Conservation (phyloP, 2,329 filamentous ascomycete genomes). For the Colletotrichum theobromicola region DNA sequence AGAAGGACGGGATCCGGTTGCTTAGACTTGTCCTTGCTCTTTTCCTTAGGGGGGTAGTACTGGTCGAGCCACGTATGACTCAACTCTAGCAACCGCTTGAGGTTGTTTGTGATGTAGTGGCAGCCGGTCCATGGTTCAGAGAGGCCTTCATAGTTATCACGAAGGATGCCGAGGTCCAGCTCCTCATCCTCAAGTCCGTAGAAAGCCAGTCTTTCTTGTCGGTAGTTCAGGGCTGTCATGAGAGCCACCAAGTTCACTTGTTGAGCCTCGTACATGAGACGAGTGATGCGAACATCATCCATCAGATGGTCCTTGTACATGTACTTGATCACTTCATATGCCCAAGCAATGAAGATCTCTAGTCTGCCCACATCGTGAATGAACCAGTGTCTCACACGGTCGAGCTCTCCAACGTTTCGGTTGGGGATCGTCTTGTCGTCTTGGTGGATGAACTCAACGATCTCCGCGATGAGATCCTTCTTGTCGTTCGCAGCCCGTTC, state of each 20-base stretch:
- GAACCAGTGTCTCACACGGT: conserved; percentile 87
- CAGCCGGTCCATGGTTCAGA: conserved; percentile 88
- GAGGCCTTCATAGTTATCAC: conserved; percentile 69
- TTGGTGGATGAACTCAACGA: conserved; percentile 78
- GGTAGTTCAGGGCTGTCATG: conserved; percentile 71
- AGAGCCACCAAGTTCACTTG: conserved; percentile 73
- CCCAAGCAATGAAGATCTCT: conserved; percentile 79
- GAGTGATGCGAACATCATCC: conserved; percentile 58
- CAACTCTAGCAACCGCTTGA: conserved; percentile 64
- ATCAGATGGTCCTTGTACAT: conserved; percentile 67
- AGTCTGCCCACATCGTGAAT: conserved; percentile 75
- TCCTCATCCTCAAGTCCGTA: conserved; percentile 78
- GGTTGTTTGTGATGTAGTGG: conserved; percentile 64
- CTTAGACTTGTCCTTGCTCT: conserved; percentile 32
- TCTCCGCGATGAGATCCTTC: conserved; percentile 74
- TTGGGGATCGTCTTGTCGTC: conserved; percentile 74
- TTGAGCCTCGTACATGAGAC: conserved; percentile 71
- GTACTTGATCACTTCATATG: conserved; percentile 77
- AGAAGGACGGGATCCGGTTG: conserved; percentile 46
- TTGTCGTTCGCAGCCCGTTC: conserved; percentile 64
- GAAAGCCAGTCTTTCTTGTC: conserved; percentile 67
- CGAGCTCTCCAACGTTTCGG: conserved; percentile 71
- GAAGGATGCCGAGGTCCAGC: conserved; percentile 68
- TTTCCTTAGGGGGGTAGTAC: conserved; percentile 39
- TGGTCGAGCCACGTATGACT: conserved; percentile 60